Conservation (phyloP, 2,329 filamentous ascomycete genomes). For the Leptodontidium sp. region DNA sequence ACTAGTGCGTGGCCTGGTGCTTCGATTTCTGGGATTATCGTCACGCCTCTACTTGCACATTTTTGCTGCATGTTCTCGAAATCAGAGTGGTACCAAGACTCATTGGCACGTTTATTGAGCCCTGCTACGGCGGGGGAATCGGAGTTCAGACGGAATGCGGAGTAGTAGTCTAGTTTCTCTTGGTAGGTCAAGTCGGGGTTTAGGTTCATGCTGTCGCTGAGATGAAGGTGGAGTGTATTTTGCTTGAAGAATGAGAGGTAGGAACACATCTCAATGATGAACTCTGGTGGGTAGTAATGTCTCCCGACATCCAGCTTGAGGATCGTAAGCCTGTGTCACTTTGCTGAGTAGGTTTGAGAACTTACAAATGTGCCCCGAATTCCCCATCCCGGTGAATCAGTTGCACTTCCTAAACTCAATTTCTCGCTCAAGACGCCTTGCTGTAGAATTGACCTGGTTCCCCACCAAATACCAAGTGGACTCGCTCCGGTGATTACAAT, state of each 20-base stretch:
- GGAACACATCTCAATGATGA: slow-evolving; percentile 63
- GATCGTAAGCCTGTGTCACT: background rate
- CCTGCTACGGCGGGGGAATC: slow-evolving; percentile 56
- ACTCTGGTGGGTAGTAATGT: slow-evolving; percentile 63
- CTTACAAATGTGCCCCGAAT: slow-evolving; percentile 56
- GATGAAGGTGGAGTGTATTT: slow-evolving; percentile 65
- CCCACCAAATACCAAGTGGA: slow-evolving; percentile 65
- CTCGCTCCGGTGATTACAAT: slow-evolving; percentile 60
- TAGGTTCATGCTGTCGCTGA: slow-evolving; percentile 63
- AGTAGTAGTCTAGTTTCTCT: slow-evolving; percentile 57
- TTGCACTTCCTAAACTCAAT: slow-evolving; percentile 53
- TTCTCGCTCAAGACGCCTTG: slow-evolving; percentile 52
- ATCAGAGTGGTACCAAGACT: slow-evolving; percentile 60
- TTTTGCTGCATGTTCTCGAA: slow-evolving; percentile 61
- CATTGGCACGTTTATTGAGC: slow-evolving; percentile 59
- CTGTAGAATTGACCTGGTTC: slow-evolving; percentile 62
- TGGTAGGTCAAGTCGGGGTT: slow-evolving; percentile 57
- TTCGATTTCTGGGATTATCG: slow-evolving; percentile 67
- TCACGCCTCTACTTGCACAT: slow-evolving; percentile 63
- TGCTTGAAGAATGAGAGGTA: slow-evolving; percentile 70
- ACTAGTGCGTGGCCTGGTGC: slow-evolving; percentile 64
- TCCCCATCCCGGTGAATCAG: slow-evolving; percentile 60
- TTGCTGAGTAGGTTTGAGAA: background rate
- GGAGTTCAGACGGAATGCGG: slow-evolving; percentile 62
- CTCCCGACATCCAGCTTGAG: slow-evolving; percentile 59